Conservation (phyloP, 768 basidiomycete genomes). For the Leccinum pellstonianum region DNA sequence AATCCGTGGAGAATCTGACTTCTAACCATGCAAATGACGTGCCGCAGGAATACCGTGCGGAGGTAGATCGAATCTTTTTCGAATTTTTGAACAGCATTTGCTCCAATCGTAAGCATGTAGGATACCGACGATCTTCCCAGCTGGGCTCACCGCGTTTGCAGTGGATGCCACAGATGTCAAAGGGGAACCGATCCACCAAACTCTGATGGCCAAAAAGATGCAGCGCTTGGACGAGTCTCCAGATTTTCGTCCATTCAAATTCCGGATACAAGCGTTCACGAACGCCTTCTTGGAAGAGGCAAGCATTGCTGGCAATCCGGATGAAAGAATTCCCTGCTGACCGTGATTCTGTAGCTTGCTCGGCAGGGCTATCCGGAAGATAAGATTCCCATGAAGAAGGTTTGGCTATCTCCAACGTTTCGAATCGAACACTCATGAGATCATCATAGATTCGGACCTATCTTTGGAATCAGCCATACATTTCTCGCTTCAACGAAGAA, state of each 20-base stretch:
- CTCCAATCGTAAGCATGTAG: conserved; percentile 73
- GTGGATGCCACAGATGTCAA: conserved; percentile 93
- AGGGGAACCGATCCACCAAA: conserved; percentile 96
- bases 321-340: conserved; percentile 11
- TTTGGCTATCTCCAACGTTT: conserved; percentile 34
- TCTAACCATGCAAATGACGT: conserved; percentile 56
- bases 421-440: conserved; percentile 21
- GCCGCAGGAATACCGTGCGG: conserved; percentile 74
- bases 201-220: conserved; percentile 99
- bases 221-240: conserved; percentile 92
- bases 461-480: conserved; percentile 92
- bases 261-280: conserved; percentile 97
- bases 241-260: conserved; percentile 98
- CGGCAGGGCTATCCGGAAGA: conserved; percentile 88
- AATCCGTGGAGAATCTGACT: conserved; percentile 28
- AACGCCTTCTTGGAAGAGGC: conserved; percentile 93
- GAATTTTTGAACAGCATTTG: conserved; percentile 85
- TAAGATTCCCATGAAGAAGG: conserved; percentile 96
- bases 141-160: conserved; percentile 35
- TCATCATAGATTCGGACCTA: conserved; percentile 78
- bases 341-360: conserved; percentile 54
- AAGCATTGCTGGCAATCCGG: conserved; percentile 20
- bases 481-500: conserved; percentile 97
- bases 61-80: conserved; percentile 90
- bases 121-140: conserved; percentile 2